Conservation (phyloP, 768 basidiomycete genomes). For the Auriscalpium orientale region DNA sequence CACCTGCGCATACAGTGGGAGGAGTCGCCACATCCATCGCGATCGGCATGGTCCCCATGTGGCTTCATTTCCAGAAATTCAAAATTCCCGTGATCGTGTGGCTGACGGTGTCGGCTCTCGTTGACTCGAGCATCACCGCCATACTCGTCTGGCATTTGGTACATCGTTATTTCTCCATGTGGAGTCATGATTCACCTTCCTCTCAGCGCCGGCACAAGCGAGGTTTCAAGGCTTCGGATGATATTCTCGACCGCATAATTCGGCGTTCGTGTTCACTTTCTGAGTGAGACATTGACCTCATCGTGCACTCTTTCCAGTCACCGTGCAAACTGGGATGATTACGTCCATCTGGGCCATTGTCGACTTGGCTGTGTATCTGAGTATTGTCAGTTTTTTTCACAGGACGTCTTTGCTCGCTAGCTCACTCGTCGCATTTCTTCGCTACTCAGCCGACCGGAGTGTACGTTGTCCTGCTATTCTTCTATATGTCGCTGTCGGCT, state of each 20-base stretch:
- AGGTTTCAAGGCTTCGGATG: constrained; percentile 12
- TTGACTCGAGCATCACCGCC: constrained; percentile 13
- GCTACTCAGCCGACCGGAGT: not conserved
- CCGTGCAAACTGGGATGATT: constrained; percentile 24
- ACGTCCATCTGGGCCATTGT: constrained; percentile 17
- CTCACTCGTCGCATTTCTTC: not conserved
- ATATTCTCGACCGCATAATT: constrained; percentile 14
- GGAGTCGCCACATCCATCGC: constrained; percentile 15
- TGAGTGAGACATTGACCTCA: not conserved
- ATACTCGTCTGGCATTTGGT: constrained; percentile 15
- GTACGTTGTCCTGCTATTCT: not conserved
- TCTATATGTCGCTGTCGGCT: not conserved
- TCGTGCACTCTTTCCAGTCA: constrained; percentile 11
- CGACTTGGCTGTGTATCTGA: constrained; percentile 21
- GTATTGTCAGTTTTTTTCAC: constrained; percentile 6
- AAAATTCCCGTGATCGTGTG: constrained; percentile 13
- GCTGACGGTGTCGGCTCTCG: constrained; percentile 11
- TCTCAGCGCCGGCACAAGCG: constrained; percentile 9
- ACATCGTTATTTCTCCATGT: not conserved
- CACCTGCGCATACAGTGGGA: constrained; percentile 4
- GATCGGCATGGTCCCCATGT: constrained; percentile 9
- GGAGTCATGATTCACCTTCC: not conserved
- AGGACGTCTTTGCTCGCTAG: too few relatives aligned
- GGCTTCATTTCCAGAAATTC: constrained; percentile 11
- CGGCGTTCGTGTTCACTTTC: constrained; percentile 1